phyloP scores from a whole-genome alignment of 2,329 filamentous ascomycete species.

The Penicillium frequentans region DNA sequence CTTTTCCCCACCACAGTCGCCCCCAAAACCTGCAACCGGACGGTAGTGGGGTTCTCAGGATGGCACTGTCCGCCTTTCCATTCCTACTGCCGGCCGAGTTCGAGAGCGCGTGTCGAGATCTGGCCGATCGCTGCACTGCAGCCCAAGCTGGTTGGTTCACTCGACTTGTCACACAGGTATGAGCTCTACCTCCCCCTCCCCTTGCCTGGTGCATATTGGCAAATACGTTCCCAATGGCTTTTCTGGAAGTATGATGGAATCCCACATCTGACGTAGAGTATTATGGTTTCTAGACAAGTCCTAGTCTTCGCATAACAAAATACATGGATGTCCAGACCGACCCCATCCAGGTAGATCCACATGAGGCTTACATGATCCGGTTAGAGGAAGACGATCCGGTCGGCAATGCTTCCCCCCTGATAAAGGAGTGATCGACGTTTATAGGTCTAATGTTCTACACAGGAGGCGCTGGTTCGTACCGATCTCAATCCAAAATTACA shows the following conservation, averaged over 20 bases:
- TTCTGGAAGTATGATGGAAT: neutral
- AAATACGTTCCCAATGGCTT: neutral
- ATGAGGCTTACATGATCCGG: constrained; percentile 8
- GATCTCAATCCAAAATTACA: constrained; percentile 41
- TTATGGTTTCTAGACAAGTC: constrained; percentile 21
- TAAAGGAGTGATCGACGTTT: constrained; percentile 2
- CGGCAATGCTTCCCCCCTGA: neutral
- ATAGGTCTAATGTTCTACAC: constrained; percentile 13
- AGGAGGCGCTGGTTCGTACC: constrained; percentile 45
- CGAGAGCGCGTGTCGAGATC: constrained; percentile 62
- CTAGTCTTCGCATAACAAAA: constrained; percentile 32
- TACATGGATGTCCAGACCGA: constrained; percentile 15
- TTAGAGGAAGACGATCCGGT: constrained; percentile 35
- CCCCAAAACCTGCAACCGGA: constrained; percentile 4
- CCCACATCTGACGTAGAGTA: neutral
- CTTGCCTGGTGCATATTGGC: neutral
- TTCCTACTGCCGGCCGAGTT: constrained; percentile 64
- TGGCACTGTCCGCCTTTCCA: constrained; percentile 51
- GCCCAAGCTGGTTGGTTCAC: constrained; percentile 54
- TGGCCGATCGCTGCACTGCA: constrained; percentile 38
- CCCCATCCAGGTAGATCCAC: constrained; percentile 2
- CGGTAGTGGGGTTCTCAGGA: constrained; percentile 2
- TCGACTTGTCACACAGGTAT: constrained; percentile 33
- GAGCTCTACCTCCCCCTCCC: constrained; percentile 5
- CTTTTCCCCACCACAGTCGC: neutral